Evolutionary conservation across 2,329 filamentous ascomycete genomes (phyloP).

Genomic region (Colletotrichum eleusines): DNA sequence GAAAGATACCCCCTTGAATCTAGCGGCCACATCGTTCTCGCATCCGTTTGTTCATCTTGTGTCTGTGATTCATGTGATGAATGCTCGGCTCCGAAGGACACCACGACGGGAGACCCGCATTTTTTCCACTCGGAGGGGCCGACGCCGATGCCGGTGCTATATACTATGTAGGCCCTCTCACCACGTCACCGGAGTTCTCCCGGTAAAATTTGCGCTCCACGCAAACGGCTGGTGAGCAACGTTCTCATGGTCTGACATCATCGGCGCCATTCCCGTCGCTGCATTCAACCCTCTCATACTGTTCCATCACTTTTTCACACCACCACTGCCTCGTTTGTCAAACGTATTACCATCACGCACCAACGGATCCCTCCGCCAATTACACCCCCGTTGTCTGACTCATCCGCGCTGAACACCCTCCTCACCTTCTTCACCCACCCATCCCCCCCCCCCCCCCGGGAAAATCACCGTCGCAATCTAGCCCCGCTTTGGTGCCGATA

Average conservation of each 20-base stretch:
- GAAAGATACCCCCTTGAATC: no score
- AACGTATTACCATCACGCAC: background rate
- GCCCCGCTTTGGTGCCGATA: conserved; percentile 4
- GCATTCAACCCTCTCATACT: background rate
- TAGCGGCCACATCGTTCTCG: background rate
- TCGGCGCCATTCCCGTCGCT: conserved; percentile 12
- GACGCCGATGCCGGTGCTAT: conserved; percentile 34
- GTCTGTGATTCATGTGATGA: background rate
- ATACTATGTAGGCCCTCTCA: no score
- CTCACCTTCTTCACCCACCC: no score
- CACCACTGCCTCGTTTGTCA: background rate
- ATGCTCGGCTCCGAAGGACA: background rate
- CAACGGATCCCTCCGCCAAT: background rate
- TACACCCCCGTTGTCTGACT: background rate
- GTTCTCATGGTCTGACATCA: conserved; percentile 29
- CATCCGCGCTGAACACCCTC: background rate
- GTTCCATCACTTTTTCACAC: background rate
- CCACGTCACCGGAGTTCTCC: conserved; percentile 29
- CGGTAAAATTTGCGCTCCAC: conserved; percentile 36
- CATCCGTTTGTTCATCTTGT: background rate
- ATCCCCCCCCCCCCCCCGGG: background rate
- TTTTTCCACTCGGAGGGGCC: conserved; percentile 30
- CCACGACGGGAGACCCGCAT: conserved; percentile 5
- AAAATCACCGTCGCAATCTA: background rate
- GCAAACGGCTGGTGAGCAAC: conserved; percentile 8